Evolutionary conservation across 208 protist genomes (phyloP).

Genomic region (Leishmania guyanensis): DNA sequence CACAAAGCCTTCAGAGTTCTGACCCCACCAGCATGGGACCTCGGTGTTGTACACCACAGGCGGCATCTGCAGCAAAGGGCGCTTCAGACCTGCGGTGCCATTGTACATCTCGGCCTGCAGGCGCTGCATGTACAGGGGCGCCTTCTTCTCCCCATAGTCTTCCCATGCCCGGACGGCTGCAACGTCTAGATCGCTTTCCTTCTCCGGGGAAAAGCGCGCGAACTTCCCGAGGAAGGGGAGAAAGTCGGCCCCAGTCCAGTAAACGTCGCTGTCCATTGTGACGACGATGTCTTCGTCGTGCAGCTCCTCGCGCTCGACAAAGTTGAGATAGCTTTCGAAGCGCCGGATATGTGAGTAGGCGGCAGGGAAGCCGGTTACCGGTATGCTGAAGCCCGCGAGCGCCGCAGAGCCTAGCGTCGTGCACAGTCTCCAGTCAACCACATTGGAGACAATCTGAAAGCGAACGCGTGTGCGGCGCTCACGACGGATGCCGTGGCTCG

Average conservation of each 20-base stretch:
- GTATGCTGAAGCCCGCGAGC: conserved; percentile 31
- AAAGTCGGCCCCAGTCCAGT: conserved; percentile 42
- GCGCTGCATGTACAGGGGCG: conserved; percentile 27
- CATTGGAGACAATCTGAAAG: conserved; percentile 30
- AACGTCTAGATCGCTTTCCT: conserved; percentile 34
- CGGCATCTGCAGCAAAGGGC: conserved; percentile 36
- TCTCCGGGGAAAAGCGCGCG: conserved; percentile 25
- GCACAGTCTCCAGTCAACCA: conserved; percentile 32
- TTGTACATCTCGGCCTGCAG: conserved; percentile 6
- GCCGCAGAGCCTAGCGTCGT: conserved; percentile 32
- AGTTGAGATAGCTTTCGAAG: conserved; percentile 32
- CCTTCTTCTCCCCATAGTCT: conserved; percentile 41
- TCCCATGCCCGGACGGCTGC: conserved; percentile 42
- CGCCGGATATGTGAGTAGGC: conserved; percentile 40
- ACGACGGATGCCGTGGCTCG: neutral
- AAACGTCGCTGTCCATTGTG: conserved; percentile 36
- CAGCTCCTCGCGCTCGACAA: conserved; percentile 31
- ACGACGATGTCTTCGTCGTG: conserved; percentile 40
- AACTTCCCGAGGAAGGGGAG: conserved; percentile 43
- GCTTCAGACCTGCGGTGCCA: neutral
- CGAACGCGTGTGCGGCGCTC: conserved; percentile 17
- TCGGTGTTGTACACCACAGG: conserved; percentile 45
- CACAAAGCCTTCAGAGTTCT: conserved; percentile 22
- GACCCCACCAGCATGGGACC: conserved; percentile 37
- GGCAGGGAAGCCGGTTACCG: conserved; percentile 22